Evolutionary conservation across 192 early-diverging fungal genomes (phyloP).

Genomic region (Entrophospora sp.): DNA sequence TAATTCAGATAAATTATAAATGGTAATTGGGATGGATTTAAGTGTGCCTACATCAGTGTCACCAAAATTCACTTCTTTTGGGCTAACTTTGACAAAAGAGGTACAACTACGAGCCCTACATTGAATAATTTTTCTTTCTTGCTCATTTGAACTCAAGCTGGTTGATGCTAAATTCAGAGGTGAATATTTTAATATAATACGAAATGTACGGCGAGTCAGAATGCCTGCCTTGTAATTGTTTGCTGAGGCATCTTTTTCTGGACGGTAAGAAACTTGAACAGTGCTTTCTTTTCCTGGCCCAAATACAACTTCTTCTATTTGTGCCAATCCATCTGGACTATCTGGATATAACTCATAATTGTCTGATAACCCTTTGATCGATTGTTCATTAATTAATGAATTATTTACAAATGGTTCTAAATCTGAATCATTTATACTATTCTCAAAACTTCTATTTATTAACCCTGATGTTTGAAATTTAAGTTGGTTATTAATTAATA

Average conservation of each 20-base stretch:
- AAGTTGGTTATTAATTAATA: background rate
- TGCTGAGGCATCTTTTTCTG: constrained; percentile 52
- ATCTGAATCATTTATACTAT: background rate
- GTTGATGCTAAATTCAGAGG: constrained; percentile 27
- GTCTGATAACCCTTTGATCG: background rate
- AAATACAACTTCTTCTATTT: constrained; percentile 82
- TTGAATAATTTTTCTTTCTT: constrained; percentile 71
- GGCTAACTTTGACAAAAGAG: constrained; percentile 81
- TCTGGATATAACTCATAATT: background rate
- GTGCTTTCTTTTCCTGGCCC: constrained; percentile 76
- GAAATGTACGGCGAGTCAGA: constrained; percentile 57
- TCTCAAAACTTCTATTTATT: background rate
- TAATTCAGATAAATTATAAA: constrained; percentile 82
- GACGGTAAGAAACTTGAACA: constrained; percentile 72
- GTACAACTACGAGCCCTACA: constrained; percentile 90
- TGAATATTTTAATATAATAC: constrained; percentile 57
- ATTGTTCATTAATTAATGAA: background rate
- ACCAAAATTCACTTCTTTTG: constrained; percentile 85
- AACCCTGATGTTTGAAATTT: constrained; percentile 2
- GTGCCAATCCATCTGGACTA: constrained; percentile 17
- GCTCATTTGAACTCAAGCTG: background rate
- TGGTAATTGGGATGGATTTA: constrained; percentile 74
- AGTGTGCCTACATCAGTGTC: constrained; percentile 90
- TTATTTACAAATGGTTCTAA: background rate
- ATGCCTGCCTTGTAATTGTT: constrained; percentile 65